phyloP scores from a whole-genome alignment of 192 early-diverging fungal species.

The Coemansia sp. region DNA sequence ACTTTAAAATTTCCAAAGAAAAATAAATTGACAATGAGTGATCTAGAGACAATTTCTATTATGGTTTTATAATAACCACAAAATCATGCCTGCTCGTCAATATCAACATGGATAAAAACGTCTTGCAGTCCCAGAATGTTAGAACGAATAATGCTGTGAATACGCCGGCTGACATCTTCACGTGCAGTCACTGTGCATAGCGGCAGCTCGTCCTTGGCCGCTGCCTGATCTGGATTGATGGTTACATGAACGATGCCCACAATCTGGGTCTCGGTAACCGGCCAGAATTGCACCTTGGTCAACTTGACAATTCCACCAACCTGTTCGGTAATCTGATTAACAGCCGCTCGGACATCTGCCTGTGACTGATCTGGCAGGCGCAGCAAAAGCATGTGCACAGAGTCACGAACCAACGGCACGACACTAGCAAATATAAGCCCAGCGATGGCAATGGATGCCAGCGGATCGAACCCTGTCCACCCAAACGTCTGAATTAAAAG shows the following conservation, averaged over 20 bases:
- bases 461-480: conserved; percentile 94
- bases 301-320: conserved; percentile 13
- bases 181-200: conserved; percentile 21
- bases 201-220: conserved; percentile 24
- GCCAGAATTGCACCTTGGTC: conserved; percentile 47
- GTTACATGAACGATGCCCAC: conserved; percentile 34
- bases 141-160: conserved; percentile 17
- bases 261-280: conserved; percentile 44
- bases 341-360: conserved; percentile 19
- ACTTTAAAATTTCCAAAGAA: neutral
- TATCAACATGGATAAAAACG: conserved; percentile 37
- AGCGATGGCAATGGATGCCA: conserved; percentile 91
- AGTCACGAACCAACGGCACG: conserved; percentile 78
- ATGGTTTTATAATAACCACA: neutral
- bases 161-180: conserved; percentile 8
- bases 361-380: conserved; percentile 45
- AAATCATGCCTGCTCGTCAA: neutral
- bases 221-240: conserved; percentile 10
- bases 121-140: conserved; percentile 40
- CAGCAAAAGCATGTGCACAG: conserved; percentile 57
- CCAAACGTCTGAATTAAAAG: conserved; percentile 84
- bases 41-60: neutral
- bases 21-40: neutral
- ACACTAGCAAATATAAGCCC: conserved; percentile 81
- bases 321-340: conserved; percentile 16